Evolutionary conservation across 805 yeast genomes (phyloP), one percentile per base, ranked within the genome.

Genomic region (Cyberlindnera suaveolens): DNA sequence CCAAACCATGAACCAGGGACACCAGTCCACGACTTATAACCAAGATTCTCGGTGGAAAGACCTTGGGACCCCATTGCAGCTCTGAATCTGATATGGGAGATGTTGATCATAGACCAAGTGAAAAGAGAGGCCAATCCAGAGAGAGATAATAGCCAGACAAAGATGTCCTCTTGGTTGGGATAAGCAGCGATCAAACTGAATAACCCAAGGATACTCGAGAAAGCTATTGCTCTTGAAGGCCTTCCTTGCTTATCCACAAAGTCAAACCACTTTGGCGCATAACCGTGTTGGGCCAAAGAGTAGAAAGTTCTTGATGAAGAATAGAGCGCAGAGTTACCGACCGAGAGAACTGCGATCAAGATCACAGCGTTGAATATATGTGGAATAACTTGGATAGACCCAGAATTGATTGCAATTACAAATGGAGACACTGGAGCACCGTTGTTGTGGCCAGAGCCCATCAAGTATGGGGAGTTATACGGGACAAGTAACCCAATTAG

Each of bases 301-400:
- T 74, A 67, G 36, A 78, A 62, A 3, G 82, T 68, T 62, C 84
- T 68, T 6, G 71, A 64, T 39, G 66, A 58, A 16, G 70, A 63
- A 47, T 68, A 65, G 42, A 80, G 73, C 4, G 82, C 78, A 3
- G 85, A 78, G 53, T 80, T 73, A 38, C 77, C 84, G 39, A 72
- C 74, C 16, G 78, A 72, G 31, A 70, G 58, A 23, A 84, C 82
- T 6, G 86, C 80, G 3, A 82, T 66, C 52, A 82, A 66, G 52
- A 82, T 78, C 18, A 73, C 80, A 4, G 82, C 83, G 51, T 82
- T 82, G 51, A 82, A 71, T 49, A 81, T 74, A 56, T 79, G 82
- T 51, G 80, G 75, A 38, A 80, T 68, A 6, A 75, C 81, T 19
- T 65, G 5, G 36, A 39, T 70, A 38, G 78, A 72, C 39, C 83